Evolutionary conservation across 2,329 filamentous ascomycete species (phyloP).

Genomic region (Byssochlamys sp.): DNA sequence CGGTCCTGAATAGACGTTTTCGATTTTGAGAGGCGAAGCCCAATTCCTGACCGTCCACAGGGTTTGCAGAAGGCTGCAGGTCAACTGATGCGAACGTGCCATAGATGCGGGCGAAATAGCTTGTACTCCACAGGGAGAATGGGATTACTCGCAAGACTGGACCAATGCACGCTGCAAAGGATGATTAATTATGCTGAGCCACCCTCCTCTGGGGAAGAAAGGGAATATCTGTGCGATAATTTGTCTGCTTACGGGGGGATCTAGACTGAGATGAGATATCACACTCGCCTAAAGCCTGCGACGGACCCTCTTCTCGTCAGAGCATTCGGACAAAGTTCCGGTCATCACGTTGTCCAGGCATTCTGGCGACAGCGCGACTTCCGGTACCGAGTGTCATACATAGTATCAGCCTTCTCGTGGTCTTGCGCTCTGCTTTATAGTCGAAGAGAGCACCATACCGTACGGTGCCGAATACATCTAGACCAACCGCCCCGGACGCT

Average conservation of each 20-base stretch:
- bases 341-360: background rate
- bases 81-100: background rate
- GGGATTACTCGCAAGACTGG: background rate
- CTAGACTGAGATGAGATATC: background rate
- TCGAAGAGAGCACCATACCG: background rate
- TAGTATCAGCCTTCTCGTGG: background rate
- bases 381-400: background rate
- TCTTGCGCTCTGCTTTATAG: background rate
- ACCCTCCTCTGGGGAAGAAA: background rate
- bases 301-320: background rate
- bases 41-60: background rate
- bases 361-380: background rate
- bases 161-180: slow-evolving; percentile 1
- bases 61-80: background rate
- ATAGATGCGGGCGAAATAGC: background rate
- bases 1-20: slow-evolving; percentile 1
- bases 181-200: background rate
- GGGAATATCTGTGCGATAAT: background rate
- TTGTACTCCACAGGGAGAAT: background rate
- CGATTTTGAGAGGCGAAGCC: background rate
- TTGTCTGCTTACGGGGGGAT: background rate
- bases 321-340: background rate
- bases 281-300: background rate
- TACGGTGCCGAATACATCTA: background rate
- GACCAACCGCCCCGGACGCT: background rate